A percentile compares a stretch with the other conserved stretches of the same genome.
These are phyloP conservation scores for Cladorrhinum sp. DNA, from an alignment of 2,329 filamentous ascomycete species.

Conservation along the genomic window DNA sequence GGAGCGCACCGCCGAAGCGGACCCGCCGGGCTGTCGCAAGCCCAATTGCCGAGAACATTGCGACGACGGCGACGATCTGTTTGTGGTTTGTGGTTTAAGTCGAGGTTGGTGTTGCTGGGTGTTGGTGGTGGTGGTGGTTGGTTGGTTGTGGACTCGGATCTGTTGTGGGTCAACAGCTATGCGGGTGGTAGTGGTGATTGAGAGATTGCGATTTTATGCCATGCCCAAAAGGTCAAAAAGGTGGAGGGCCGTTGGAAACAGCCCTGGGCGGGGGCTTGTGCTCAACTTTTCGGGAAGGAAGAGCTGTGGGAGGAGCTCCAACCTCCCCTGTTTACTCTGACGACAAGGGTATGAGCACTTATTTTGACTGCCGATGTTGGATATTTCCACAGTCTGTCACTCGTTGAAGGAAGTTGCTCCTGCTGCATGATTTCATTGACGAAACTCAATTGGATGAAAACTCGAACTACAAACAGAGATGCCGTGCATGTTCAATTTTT, in stretches of 20 bases:
- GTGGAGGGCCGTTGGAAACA: constrained; percentile 1
- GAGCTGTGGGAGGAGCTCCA: neutral
- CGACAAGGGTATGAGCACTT: neutral
- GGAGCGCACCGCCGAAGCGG: constrained; percentile 18
- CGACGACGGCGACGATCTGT: neutral
- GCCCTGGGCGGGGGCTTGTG: neutral
- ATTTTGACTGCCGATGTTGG: neutral
- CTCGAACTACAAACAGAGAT: neutral
- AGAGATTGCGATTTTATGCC: constrained; percentile 10
- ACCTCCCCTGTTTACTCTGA: neutral
- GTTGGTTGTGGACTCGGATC: neutral
- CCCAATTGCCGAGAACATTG: constrained; percentile 28
- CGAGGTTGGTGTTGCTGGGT: constrained; percentile 1
- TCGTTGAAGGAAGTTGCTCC: neutral
- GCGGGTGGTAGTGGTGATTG: neutral
- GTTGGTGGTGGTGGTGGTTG: neutral
- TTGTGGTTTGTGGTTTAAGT: neutral
- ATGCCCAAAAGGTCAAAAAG: neutral
- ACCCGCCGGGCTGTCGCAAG: constrained; percentile 22
- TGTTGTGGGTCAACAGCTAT: neutral
- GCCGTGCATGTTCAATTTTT: neutral
- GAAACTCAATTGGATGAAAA: neutral
- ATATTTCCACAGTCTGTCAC: neutral
- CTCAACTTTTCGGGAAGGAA: neutral
- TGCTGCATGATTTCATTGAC: neutral